A percentile compares a stretch with the other conserved stretches of the same genome.
Conservation (phyloP, 2,329 filamentous ascomycete genomes). For the Fusarium buxicola region DNA sequence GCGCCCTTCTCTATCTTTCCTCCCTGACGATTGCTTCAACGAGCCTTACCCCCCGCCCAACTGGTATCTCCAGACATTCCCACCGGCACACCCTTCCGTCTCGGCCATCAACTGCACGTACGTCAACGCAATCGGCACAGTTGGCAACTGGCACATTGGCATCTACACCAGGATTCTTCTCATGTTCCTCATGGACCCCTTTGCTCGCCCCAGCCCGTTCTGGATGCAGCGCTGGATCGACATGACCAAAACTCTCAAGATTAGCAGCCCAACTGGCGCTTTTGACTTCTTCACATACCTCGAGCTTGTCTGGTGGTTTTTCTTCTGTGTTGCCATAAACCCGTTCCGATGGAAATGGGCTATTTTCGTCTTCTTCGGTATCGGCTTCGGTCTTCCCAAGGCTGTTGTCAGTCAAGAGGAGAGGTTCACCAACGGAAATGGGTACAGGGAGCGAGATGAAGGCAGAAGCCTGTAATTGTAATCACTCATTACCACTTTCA, state of each 20-base stretch:
- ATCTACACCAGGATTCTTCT: slow-evolving; percentile 88
- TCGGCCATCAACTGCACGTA: slow-evolving; percentile 89
- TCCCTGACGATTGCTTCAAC: slow-evolving; percentile 78
- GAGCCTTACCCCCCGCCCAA: slow-evolving; percentile 82
- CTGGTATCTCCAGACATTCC: slow-evolving; percentile 91
- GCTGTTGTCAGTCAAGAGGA: slow-evolving; percentile 75
- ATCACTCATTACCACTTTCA: neutral
- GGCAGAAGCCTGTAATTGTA: slow-evolving; percentile 29
- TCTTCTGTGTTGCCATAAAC: slow-evolving; percentile 82
- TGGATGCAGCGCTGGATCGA: slow-evolving; percentile 92
- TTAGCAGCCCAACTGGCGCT: slow-evolving; percentile 74
- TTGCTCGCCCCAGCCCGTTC: slow-evolving; percentile 75
- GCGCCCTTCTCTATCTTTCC: slow-evolving; percentile 77
- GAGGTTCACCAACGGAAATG: slow-evolving; percentile 52
- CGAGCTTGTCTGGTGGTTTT: slow-evolving; percentile 87
- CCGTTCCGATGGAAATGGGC: slow-evolving; percentile 95
- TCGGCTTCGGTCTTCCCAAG: slow-evolving; percentile 75
- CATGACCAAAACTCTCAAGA: slow-evolving; percentile 80
- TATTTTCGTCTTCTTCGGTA: slow-evolving; percentile 81
- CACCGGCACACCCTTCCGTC: slow-evolving; percentile 76
- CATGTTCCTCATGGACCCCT: slow-evolving; percentile 85
- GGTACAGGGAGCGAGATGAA: slow-evolving; percentile 32
- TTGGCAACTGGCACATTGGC: slow-evolving; percentile 85
- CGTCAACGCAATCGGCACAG: slow-evolving; percentile 82
- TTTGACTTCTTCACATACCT: slow-evolving; percentile 93